phyloP scores from a whole-genome alignment of 2,329 filamentous ascomycete genomes.

The Colletotrichum ledebouriae region DNA sequence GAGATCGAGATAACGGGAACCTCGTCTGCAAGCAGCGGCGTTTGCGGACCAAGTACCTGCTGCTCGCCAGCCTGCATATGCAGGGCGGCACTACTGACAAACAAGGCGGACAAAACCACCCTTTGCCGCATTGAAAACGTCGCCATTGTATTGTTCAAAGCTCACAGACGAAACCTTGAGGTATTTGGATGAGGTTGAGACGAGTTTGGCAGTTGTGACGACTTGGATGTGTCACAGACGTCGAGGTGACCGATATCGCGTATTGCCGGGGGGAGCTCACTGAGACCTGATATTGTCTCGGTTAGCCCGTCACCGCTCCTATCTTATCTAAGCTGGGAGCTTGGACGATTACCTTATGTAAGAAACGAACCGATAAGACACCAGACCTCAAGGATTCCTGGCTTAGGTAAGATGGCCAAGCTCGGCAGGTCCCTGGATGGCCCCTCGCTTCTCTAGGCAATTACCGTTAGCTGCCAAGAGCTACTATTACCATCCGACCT shows the following conservation, averaged over 20 bases:
- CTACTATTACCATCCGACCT: no score
- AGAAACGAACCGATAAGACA: constrained; percentile 7
- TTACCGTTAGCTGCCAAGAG: not conserved
- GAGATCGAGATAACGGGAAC: constrained; percentile 15
- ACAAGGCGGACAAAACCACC: constrained; percentile 31
- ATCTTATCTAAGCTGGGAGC: constrained; percentile 19
- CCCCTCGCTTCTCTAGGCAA: constrained; percentile 19
- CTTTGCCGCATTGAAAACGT: constrained; percentile 25
- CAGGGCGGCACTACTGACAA: constrained; percentile 35
- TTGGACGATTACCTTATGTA: constrained; percentile 18
- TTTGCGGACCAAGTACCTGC: constrained; percentile 34
- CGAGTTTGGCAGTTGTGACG: constrained; percentile 18
- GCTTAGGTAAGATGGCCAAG: not conserved
- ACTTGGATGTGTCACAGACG: constrained; percentile 32
- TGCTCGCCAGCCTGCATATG: constrained; percentile 26
- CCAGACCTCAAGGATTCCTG: no score
- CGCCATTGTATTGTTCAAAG: constrained; percentile 22
- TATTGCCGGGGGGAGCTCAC: no score
- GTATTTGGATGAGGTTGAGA: constrained; percentile 35
- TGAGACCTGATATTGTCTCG: constrained; percentile 4
- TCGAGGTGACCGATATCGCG: constrained; percentile 38
- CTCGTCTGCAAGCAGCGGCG: constrained; percentile 37
- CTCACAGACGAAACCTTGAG: constrained; percentile 24
- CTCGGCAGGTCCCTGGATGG: constrained; percentile 7
- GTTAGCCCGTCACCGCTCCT: constrained; percentile 33